phyloP scores from a whole-genome alignment of 2,329 filamentous ascomycete species.

The Aspergillus udagawae region DNA sequence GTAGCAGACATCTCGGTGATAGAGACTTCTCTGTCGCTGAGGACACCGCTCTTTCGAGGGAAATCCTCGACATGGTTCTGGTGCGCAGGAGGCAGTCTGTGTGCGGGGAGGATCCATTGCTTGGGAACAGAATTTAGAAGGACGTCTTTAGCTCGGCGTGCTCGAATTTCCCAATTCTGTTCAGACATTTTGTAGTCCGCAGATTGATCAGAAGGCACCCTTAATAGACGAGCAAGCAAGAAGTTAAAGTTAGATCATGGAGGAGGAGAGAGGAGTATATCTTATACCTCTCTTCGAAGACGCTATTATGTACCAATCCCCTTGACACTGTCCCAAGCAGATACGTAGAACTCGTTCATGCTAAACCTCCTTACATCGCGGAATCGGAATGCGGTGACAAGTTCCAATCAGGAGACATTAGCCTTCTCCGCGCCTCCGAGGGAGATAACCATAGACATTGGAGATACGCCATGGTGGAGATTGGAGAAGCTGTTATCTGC shows the following conservation, averaged over 20 bases:
- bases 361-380: neutral
- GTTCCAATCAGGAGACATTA: neutral
- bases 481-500: neutral
- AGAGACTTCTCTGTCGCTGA: constrained; percentile 46
- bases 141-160: constrained; percentile 31
- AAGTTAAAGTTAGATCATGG: neutral
- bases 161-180: constrained; percentile 28
- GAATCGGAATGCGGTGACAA: neutral
- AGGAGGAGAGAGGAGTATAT: neutral
- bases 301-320: neutral
- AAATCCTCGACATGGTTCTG: constrained; percentile 29
- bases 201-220: neutral
- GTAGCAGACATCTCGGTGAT: constrained; percentile 48
- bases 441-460: neutral
- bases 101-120: constrained; percentile 30
- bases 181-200: neutral
- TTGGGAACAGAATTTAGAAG: constrained; percentile 31
- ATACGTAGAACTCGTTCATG: neutral
- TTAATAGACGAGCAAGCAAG: neutral
- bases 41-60: constrained; percentile 43
- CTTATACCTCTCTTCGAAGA: neutral
- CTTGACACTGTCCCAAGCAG: neutral
- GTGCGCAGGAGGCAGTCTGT: constrained; percentile 24
- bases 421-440: neutral
- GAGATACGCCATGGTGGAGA: neutral